A percentile compares a stretch with the other conserved stretches of the same genome.
Conservation (phyloP, 2,329 filamentous ascomycete genomes). For the Helotiales sp. region DNA sequence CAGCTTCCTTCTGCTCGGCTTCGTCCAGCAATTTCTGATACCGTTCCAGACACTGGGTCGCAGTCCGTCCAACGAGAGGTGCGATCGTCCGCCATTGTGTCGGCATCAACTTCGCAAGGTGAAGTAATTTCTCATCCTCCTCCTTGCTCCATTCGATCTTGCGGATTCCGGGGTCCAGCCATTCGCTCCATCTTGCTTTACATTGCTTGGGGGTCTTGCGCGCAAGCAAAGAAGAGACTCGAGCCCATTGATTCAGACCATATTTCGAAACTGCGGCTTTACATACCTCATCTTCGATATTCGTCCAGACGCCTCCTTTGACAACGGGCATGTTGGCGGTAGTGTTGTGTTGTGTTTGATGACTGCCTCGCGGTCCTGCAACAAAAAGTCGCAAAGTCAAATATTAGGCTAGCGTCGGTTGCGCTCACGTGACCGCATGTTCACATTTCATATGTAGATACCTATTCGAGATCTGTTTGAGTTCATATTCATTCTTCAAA, state of each 20-base stretch:
- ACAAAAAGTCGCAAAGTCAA: background rate
- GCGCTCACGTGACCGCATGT: background rate
- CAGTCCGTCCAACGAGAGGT: slow-evolving; percentile 92
- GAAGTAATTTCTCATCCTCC: slow-evolving; percentile 95
- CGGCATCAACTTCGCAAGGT: slow-evolving; percentile 96
- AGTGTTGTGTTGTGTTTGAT: background rate
- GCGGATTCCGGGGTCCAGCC: slow-evolving; percentile 95
- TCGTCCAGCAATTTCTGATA: slow-evolving; percentile 97
- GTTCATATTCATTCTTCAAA: too few relatives aligned
- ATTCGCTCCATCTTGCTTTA: slow-evolving; percentile 98
- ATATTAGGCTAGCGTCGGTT: background rate
- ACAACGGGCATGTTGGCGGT: slow-evolving; percentile 63
- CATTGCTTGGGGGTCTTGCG: slow-evolving; percentile 99
- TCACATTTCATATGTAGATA: too few relatives aligned
- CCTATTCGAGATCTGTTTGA: too few relatives aligned
- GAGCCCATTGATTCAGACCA: slow-evolving; percentile 96
- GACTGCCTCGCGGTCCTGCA: background rate
- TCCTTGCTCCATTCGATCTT: slow-evolving; percentile 99
- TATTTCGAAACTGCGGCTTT: slow-evolving; percentile 88
- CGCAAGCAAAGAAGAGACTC: slow-evolving; percentile 93
- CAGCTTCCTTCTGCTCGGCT: slow-evolving; percentile 83
- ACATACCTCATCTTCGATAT: slow-evolving; percentile 91
- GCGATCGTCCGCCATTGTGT: slow-evolving; percentile 99
- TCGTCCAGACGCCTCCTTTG: slow-evolving; percentile 75
- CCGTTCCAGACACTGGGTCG: slow-evolving; percentile 93